Percentiles rank a stretch among this genome's conserved stretches.
These are phyloP conservation scores for Citrullus amarus DNA, from an alignment of 306 rosid species.

Conservation along the genomic window DNA sequence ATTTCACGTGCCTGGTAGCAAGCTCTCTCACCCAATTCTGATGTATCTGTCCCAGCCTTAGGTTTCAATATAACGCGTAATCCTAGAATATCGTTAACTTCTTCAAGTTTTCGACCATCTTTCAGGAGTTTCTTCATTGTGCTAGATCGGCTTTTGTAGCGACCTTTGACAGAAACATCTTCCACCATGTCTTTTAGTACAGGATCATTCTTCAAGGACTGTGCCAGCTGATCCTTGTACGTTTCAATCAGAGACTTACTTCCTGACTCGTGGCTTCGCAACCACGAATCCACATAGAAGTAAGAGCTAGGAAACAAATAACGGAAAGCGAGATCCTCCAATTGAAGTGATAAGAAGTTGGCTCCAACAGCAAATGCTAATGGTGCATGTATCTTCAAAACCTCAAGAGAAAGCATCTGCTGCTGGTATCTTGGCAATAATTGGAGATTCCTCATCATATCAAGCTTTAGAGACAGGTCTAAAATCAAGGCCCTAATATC, in stretches of 20 bases:
- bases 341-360: slow-evolving; percentile 47
- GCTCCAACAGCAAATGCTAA: slow-evolving; percentile 81
- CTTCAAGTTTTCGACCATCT: slow-evolving; percentile 79
- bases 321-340: slow-evolving; percentile 76
- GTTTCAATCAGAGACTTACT: slow-evolving; percentile 44
- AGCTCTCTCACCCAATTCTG: slow-evolving; percentile 52
- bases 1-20: slow-evolving; percentile 59
- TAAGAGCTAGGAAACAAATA: slow-evolving; percentile 78
- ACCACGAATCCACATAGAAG: slow-evolving; percentile 64
- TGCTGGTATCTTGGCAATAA: slow-evolving; percentile 69
- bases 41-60: slow-evolving; percentile 22
- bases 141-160: slow-evolving; percentile 79
- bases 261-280: slow-evolving; percentile 47
- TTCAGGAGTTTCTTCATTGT: slow-evolving; percentile 85
- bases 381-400: slow-evolving; percentile 71
- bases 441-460: slow-evolving; percentile 60
- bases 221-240: slow-evolving; percentile 43
- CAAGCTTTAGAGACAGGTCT: slow-evolving; percentile 63
- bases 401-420: slow-evolving; percentile 59
- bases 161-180: slow-evolving; percentile 48
- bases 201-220: slow-evolving; percentile 34
- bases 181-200: slow-evolving; percentile 34
- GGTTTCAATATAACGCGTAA: slow-evolving; percentile 67
- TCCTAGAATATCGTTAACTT: slow-evolving; percentile 75
- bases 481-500: slow-evolving; percentile 75